Percentiles rank a stretch among this genome's conserved stretches.
phyloP scores from a whole-genome alignment of 2,329 filamentous ascomycete genomes.

The Alternaria sp. region DNA sequence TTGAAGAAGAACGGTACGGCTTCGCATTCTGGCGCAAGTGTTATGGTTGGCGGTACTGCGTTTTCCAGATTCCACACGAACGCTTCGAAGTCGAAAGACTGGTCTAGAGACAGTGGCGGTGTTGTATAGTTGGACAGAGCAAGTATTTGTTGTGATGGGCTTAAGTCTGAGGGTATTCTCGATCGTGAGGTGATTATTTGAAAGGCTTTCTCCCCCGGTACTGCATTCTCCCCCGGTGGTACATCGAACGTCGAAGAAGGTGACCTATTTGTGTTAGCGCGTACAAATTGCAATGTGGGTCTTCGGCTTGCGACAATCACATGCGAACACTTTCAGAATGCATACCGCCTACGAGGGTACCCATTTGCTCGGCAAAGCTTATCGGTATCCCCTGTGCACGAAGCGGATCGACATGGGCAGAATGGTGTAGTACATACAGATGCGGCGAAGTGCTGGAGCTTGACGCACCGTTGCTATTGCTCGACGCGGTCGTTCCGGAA shows the following conservation, averaged over 20 bases:
- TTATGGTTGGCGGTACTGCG: constrained; percentile 33
- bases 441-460: constrained; percentile 40
- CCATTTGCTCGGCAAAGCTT: not conserved
- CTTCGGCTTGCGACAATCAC: not conserved
- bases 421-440: constrained; percentile 31
- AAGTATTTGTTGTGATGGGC: constrained; percentile 28
- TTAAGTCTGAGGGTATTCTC: constrained; percentile 15
- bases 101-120: constrained; percentile 17
- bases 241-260: constrained; percentile 26
- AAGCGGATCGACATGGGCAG: not conserved
- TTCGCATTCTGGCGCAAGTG: constrained; percentile 44
- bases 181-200: constrained; percentile 17
- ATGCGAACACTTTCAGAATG: not conserved
- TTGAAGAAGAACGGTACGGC: constrained; percentile 52
- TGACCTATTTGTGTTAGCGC: constrained; percentile 28
- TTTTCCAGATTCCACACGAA: constrained; percentile 42
- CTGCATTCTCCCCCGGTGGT: constrained; percentile 12
- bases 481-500: constrained; percentile 24
- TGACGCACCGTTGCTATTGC: constrained; percentile 20
- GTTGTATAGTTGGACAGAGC: constrained; percentile 22
- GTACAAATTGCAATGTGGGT: not conserved
- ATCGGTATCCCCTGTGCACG: not conserved
- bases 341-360: not conserved
- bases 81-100: constrained; percentile 31
- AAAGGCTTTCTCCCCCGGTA: constrained; percentile 3